Percentiles rank a stretch among this genome's conserved stretches.
phyloP scores from a whole-genome alignment of 768 basidiomycete species.

The Omphalotus guepiniiformis region DNA sequence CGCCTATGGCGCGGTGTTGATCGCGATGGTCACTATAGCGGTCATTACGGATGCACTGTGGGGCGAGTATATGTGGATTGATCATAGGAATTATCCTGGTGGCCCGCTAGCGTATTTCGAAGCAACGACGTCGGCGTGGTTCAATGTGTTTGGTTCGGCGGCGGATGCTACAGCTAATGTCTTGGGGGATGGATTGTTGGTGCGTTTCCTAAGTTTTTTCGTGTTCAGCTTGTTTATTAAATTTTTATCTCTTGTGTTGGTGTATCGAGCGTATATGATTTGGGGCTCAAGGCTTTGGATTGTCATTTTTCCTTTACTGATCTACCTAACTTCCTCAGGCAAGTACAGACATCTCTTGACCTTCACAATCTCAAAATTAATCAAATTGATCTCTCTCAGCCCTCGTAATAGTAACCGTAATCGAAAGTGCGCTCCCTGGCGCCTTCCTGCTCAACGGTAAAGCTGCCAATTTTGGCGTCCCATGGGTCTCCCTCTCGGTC shows the following conservation, averaged over 20 bases:
- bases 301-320: conserved; percentile 15
- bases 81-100: conserved; percentile 21
- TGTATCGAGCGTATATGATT: conserved; percentile 32
- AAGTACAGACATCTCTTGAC: neutral
- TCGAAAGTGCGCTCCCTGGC: conserved; percentile 23
- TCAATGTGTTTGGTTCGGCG: conserved; percentile 25
- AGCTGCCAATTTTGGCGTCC: conserved; percentile 21
- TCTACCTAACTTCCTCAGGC: conserved; percentile 17
- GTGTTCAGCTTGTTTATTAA: neutral
- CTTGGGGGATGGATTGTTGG: conserved; percentile 31
- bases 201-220: conserved; percentile 12
- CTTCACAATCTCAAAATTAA: neutral
- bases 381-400: conserved; percentile 12
- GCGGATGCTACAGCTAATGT: conserved; percentile 25
- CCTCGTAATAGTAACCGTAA: conserved; percentile 22
- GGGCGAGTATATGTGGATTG: conserved; percentile 32
- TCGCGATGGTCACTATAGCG: conserved; percentile 26
- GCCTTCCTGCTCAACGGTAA: conserved; percentile 23
- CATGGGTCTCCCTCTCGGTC: conserved; percentile 24
- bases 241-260: conserved; percentile 15
- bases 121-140: conserved; percentile 23
- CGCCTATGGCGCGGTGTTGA: conserved; percentile 4
- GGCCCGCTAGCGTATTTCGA: conserved; percentile 29
- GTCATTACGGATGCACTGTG: conserved; percentile 20
- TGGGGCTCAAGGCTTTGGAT: conserved; percentile 15